These are phyloP conservation scores for Ochetophila trinervis DNA, from an alignment of 306 rosid species.

Conservation along the genomic window DNA sequence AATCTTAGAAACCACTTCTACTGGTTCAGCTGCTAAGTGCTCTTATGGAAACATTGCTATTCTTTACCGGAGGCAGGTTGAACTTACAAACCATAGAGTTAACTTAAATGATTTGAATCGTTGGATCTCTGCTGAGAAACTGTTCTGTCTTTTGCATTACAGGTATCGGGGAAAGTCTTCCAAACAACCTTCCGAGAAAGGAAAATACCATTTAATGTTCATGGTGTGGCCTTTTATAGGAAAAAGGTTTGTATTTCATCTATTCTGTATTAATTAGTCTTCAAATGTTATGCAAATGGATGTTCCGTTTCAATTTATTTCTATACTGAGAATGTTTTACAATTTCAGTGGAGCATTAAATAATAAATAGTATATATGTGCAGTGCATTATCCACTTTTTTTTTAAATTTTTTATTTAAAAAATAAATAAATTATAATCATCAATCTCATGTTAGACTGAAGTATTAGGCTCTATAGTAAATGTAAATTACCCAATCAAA, in stretches of 20 bases:
- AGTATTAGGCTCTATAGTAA: too few species aligned
- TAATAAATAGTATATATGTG: background rate
- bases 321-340: background rate
- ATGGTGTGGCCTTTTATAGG: constrained; percentile 87
- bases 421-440: too few species aligned
- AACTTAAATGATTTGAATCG: constrained; percentile 6
- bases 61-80: constrained; percentile 97
- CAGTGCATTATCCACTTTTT: too few species aligned
- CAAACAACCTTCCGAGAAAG: constrained; percentile 88
- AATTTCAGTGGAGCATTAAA: background rate
- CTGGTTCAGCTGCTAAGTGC: constrained; percentile 44
- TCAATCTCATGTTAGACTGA: too few species aligned
- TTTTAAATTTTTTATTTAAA: too few species aligned
- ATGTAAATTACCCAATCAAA: too few species aligned
- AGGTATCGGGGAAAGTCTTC: constrained; percentile 89
- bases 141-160: constrained; percentile 5
- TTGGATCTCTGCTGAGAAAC: background rate
- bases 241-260: constrained; percentile 62
- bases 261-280: constrained; percentile 6
- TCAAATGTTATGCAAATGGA: background rate
- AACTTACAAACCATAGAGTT: constrained; percentile 33
- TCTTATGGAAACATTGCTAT: constrained; percentile 71
- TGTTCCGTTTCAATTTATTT: background rate
- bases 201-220: constrained; percentile 86
- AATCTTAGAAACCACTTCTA: constrained; percentile 59